These are phyloP conservation scores for Eucalyptus leucophloia DNA, from an alignment of 345 rosid genomes.

Conservation along the genomic window DNA sequence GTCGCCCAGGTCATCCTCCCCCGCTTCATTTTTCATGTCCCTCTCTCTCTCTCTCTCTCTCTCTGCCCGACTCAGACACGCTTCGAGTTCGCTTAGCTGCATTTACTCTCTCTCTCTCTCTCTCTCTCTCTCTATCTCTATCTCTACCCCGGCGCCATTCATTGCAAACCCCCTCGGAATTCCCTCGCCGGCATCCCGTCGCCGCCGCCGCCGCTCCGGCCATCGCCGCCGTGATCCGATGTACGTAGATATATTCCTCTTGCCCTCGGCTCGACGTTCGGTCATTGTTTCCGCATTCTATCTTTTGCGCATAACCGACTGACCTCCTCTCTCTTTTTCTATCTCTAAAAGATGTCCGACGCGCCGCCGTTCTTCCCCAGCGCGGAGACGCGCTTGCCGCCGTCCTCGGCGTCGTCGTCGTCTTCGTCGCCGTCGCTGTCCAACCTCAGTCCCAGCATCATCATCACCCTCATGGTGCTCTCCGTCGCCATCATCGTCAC, in stretches of 20 bases:
- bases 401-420: not conserved
- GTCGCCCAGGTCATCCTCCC: not conserved
- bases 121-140: not conserved
- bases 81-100: not conserved
- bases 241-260: not conserved
- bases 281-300: not conserved
- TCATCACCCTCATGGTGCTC: slow-evolving; percentile 51
- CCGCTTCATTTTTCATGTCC: not conserved
- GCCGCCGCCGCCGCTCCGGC: not conserved
- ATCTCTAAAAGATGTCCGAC: not conserved
- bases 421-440: slow-evolving; percentile 21
- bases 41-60: not conserved
- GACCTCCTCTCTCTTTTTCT: not conserved
- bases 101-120: not conserved
- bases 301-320: not conserved
- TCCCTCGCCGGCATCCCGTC: not conserved
- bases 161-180: not conserved
- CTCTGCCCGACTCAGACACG: not conserved
- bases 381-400: slow-evolving; percentile 8
- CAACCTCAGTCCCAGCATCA: slow-evolving; percentile 45
- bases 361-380: not conserved
- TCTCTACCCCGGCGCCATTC: not conserved
- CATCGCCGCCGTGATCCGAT: not conserved
- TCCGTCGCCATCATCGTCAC: slow-evolving; percentile 42
- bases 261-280: accelerated